Conservation (phyloP, 495 filamentous ascomycete species). For the Xylaria nigripes region DNA sequence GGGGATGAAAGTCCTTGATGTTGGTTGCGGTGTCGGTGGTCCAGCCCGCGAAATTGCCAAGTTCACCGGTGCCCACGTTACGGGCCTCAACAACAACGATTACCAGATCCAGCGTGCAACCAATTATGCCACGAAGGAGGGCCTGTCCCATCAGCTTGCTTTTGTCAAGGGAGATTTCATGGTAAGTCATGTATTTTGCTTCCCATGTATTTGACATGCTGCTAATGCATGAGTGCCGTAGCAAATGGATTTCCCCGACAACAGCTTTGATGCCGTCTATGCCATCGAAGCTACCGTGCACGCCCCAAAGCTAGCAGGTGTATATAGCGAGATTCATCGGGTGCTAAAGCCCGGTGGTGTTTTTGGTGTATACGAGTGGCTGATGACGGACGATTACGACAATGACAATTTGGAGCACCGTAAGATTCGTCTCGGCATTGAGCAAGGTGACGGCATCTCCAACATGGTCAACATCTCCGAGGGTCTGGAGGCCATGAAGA, state of each 20-base stretch:
- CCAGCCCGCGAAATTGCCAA: conserved; percentile 96
- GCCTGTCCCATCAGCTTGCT: conserved; percentile 69
- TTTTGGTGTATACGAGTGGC: conserved; percentile 98
- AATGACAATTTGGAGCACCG: conserved; percentile 82
- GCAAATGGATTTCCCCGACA: conserved; percentile 95
- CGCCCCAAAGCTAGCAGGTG: conserved; percentile 86
- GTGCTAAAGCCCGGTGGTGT: conserved; percentile 93
- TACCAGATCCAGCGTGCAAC: conserved; percentile 97
- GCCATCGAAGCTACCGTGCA: conserved; percentile 97
- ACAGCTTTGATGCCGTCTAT: conserved; percentile 91
- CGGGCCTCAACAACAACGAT: conserved; percentile 98
- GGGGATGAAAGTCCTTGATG: conserved; percentile 86
- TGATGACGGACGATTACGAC: conserved; percentile 96
- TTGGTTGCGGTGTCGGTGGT: conserved; percentile 95
- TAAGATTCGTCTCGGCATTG: conserved; percentile 87
- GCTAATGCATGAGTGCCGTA: conserved; percentile 20
- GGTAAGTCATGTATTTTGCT: conserved; percentile 39
- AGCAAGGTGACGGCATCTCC: conserved; percentile 93
- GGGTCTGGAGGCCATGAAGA: conserved; percentile 75
- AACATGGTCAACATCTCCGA: conserved; percentile 95
- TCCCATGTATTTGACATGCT: background rate
- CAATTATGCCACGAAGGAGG: conserved; percentile 72
- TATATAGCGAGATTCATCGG: conserved; percentile 89
- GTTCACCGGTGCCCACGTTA: conserved; percentile 83
- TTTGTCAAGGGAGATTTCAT: conserved; percentile 98